Conservation (phyloP, 768 basidiomycete genomes). For the Psilocybe cubensis region DNA sequence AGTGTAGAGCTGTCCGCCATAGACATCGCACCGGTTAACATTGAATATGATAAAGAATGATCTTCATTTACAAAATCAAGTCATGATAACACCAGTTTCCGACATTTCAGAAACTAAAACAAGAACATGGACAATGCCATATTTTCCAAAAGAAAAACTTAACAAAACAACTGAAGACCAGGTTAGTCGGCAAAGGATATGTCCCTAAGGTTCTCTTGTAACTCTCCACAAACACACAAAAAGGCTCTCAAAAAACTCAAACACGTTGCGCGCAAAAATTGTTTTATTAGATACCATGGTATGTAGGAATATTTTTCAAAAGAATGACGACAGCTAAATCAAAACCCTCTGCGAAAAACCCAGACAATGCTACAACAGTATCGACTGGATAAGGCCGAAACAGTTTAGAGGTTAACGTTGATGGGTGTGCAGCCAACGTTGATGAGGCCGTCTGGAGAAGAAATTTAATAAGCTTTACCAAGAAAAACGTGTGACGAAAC, state of each 20-base stretch:
- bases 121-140: too few species aligned
- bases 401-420: slow-evolving; percentile 26
- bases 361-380: not conserved
- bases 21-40: not conserved
- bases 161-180: too few species aligned
- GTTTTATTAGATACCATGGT: slow-evolving; percentile 4
- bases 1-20: not conserved
- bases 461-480: not conserved
- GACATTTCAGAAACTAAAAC: too few species aligned
- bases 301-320: slow-evolving; percentile 3
- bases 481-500: not conserved
- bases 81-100: too few species aligned
- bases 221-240: too few species aligned
- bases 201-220: too few species aligned
- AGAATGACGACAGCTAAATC: not conserved
- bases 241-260: not conserved
- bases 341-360: not conserved
- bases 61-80: too few species aligned
- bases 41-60: slow-evolving; percentile 7
- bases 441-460: slow-evolving; percentile 24
- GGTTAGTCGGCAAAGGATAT: too few species aligned
- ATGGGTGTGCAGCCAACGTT: slow-evolving; percentile 32
- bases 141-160: too few species aligned
- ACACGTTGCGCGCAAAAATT: slow-evolving; percentile 7
- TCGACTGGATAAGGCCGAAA: not conserved